Conservation (phyloP, 108 stramenopile genomes). For the Pseudonitzschia multiseries region DNA sequence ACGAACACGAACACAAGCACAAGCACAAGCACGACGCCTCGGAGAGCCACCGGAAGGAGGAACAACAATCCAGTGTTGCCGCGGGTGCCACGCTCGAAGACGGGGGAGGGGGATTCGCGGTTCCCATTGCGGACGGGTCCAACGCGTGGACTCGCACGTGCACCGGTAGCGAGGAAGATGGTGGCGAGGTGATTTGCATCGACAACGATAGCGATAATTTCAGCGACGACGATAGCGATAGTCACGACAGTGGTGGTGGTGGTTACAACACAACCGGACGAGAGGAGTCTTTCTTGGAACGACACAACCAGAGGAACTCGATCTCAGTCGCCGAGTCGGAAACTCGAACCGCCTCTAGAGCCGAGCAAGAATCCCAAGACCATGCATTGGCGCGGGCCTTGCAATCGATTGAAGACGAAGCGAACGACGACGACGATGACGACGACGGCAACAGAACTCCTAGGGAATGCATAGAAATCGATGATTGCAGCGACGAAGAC, state of each 20-base stretch:
- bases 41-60: neutral
- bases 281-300: neutral
- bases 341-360: neutral
- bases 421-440: neutral
- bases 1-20: neutral
- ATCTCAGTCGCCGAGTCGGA: too few species aligned
- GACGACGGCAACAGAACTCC: neutral
- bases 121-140: conserved; percentile 30
- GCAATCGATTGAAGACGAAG: conserved; percentile 26
- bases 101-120: conserved; percentile 38
- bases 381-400: conserved; percentile 33
- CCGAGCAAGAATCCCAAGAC: conserved; percentile 38
- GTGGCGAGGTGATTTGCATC: neutral
- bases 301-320: too few species aligned
- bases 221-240: neutral
- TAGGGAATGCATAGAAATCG: neutral
- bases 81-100: neutral
- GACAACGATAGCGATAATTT: conserved; percentile 13
- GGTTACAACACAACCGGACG: neutral
- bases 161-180: neutral
- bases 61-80: neutral
- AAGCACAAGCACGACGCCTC: neutral
- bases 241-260: neutral
- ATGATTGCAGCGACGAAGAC: neutral
- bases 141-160: neutral